Base-by-base conservation (phyloP, 441 rosid genomes). In the Croton laevigatus region DNA sequence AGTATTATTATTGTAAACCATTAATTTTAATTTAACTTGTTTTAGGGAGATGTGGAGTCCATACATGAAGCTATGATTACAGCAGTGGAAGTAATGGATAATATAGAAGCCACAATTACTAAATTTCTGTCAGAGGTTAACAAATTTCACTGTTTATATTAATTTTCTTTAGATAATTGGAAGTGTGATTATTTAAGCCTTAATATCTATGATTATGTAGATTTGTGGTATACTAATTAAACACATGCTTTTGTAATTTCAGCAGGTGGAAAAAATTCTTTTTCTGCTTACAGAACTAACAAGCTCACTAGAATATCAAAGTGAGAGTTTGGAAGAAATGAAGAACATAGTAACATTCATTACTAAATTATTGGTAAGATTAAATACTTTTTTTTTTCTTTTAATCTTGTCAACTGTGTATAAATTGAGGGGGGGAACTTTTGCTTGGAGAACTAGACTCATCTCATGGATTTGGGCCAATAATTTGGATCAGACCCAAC, bases 201-300 rank as follows among this genome's bases (percentile, higher is more conserved):
- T 27, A 27, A 27, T 27, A 27, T 27, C 1, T 2, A 27, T 27
- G 2, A 1, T 1, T 27, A 27, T 27, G 32, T 27, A 27, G 2
- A 27, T 27, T 27, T 27, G 2, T 27, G 32, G 32, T 27, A 27
- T 27, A 27, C 44, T 40, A 40, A 40, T 40, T 40, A 7, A 6
- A 49, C 5, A 2, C 11, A 53, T 53, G 20, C 1, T 19, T 19
- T 4, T 19, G 16, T 23, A 36, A 55, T 0, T 55, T 55, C 37
- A 62, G 76, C 88, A 85, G 89, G 83, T 78, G 53, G 93, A 90
- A 79, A 82, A 79, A 69, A 62, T 83, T 27, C 73, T 86, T 11
- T 83, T 77, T 34, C 66, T 84, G 74, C 10, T 81, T 0, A 80
- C 87, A 23, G 91, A 90, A 73, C 78, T 88, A 12, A 58, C 80